Evolutionary conservation across 108 stramenopile species (phyloP), one percentile per base, ranked within the genome.

Genomic region (Cyclostephanos invisitatus): DNA sequence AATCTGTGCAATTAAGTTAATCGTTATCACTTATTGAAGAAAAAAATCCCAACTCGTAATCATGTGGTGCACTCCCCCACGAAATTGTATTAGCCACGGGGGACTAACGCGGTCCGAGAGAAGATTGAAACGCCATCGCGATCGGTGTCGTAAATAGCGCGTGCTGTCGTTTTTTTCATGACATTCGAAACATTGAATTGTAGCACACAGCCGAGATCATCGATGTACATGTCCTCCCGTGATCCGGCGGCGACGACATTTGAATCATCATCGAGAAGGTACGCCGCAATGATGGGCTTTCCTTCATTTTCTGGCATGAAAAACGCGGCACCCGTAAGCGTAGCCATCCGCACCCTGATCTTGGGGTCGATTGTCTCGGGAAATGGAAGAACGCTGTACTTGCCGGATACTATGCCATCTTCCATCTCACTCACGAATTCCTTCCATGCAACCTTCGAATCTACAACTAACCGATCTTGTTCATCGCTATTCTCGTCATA

Each of bases 241-340:
- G 85, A 80, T 54, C 78, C 85, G 21, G 85, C 85, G 35, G 82
- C 85, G 28, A 85, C 28, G 36, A 85, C 51, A 50, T 74, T 56
- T 8, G 65, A 70, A 25, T 56, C 24, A 35, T 85, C 60, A 66
- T 83, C 82, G 22, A 76, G n/a, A 22, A 85, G 68, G 37, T 85
- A 85, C n/a, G 79, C 85, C 40, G 67, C 55, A 59, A 85, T 48
- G n/a, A 85, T 63, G 22, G 70, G 35, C 5, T 64, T 42, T 25
- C 63, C 75, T 36, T 50, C 48, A 14, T 72, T 36, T 21, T 64
- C 29, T 6, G 72, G 68, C 14, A 49, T 36, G 44, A 85, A 85
- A 24, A 66, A 70, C 25, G 70, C 82, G 28, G 79, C 82, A 18
- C 82, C 82, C 18, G 68, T 75, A 12, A 47, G 50, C n/a, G 69